A percentile compares a stretch with the other conserved stretches of the same genome.
These are phyloP conservation scores for Ogataea salicorniae DNA, from an alignment of 805 yeast genomes.

Conservation along the genomic window DNA sequence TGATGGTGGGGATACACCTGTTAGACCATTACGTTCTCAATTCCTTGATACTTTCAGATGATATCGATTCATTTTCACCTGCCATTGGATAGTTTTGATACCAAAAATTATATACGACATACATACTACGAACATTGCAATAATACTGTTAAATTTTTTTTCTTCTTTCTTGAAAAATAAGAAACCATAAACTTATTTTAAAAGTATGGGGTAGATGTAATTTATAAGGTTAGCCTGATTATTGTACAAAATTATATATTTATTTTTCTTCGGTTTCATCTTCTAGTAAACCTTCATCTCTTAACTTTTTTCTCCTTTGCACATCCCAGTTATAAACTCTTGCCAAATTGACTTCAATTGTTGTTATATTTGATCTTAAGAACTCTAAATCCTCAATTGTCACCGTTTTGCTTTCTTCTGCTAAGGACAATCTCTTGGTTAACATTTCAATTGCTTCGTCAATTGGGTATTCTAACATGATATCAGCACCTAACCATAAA, in stretches of 20 bases:
- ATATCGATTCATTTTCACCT: slow-evolving; percentile 5
- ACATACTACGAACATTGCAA: not conserved
- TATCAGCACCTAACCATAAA: slow-evolving; percentile 97
- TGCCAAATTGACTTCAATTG: slow-evolving; percentile 97
- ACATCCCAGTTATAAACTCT: slow-evolving; percentile 88
- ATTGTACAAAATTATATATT: slow-evolving; percentile 5
- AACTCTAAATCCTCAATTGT: slow-evolving; percentile 84
- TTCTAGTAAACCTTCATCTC: slow-evolving; percentile 29
- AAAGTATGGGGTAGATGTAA: slow-evolving; percentile 7
- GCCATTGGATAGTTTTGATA: slow-evolving; percentile 2
- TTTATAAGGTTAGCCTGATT: not conserved
- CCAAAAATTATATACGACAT: slow-evolving; percentile 3
- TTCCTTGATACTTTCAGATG: slow-evolving; percentile 54
- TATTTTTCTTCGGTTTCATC: not conserved
- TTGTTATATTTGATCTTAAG: slow-evolving; percentile 83
- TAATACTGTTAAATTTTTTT: not conserved
- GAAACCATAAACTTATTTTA: not conserved
- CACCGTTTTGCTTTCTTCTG: slow-evolving; percentile 49
- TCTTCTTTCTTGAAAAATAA: not conserved
- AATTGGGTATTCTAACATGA: slow-evolving; percentile 91
- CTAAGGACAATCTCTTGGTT: slow-evolving; percentile 53
- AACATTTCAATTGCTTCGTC: slow-evolving; percentile 80
- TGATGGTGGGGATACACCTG: slow-evolving; percentile 49
- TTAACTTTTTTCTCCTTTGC: slow-evolving; percentile 54
- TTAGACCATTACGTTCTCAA: slow-evolving; percentile 55